Evolutionary conservation across 2,329 filamentous ascomycete genomes (phyloP).

Genomic region (Monosporascus ibericus): DNA sequence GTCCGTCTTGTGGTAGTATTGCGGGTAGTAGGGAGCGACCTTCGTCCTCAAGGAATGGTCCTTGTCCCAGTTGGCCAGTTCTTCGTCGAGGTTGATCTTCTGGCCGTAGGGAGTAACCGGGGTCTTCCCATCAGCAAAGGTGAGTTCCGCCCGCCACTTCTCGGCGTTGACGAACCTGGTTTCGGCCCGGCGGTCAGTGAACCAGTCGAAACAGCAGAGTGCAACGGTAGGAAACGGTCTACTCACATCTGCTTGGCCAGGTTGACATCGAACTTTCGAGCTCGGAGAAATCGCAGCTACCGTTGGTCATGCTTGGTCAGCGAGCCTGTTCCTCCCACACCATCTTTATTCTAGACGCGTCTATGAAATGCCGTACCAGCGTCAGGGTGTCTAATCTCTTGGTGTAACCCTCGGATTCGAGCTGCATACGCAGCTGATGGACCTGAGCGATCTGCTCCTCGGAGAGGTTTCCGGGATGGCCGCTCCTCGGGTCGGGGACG

Average conservation of each 20-base stretch:
- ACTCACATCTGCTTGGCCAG: slow-evolving; percentile 81
- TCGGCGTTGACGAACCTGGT: neutral
- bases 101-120: slow-evolving; percentile 7
- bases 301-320: neutral
- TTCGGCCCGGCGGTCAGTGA: neutral
- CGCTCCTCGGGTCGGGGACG: slow-evolving; percentile 61
- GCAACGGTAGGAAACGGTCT: slow-evolving; percentile 1
- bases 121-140: neutral
- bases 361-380: slow-evolving; percentile 52
- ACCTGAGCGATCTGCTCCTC: slow-evolving; percentile 85
- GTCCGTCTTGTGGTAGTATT: slow-evolving; percentile 98
- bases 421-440: slow-evolving; percentile 72
- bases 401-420: slow-evolving; percentile 77
- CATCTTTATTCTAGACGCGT: neutral
- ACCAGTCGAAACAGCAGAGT: too few relatives aligned
- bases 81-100: slow-evolving; percentile 54
- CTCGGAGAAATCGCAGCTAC: slow-evolving; percentile 82
- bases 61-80: slow-evolving; percentile 65
- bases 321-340: neutral
- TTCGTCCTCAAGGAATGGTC: slow-evolving; percentile 57
- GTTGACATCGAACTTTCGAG: slow-evolving; percentile 89
- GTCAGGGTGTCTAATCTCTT: slow-evolving; percentile 89
- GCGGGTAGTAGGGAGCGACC: slow-evolving; percentile 88
- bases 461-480: slow-evolving; percentile 85
- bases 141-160: neutral